Evolutionary conservation across 306 rosid species (phyloP).

Genomic region (Trifolium pratense): DNA sequence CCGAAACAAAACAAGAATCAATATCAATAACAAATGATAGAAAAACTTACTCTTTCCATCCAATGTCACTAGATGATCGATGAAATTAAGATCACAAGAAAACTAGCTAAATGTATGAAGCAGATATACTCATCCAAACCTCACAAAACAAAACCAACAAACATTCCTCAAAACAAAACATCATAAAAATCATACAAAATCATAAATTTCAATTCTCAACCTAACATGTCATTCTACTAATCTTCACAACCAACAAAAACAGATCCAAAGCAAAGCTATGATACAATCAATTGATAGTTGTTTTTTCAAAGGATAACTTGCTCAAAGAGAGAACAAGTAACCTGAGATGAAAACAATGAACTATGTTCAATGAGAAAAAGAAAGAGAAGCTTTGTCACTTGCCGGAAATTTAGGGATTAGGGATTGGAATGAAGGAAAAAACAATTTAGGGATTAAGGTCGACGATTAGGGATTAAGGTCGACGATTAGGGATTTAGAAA

Average conservation of each 20-base stretch:
- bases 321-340: too few relatives aligned
- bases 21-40: not conserved
- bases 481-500: too few relatives aligned
- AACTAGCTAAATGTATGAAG: conserved; percentile 85
- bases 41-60: conserved; percentile 92
- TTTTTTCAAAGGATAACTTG: too few relatives aligned
- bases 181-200: not conserved
- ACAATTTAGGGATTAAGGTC: too few relatives aligned
- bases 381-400: too few relatives aligned
- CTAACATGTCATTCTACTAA: not conserved
- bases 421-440: too few relatives aligned
- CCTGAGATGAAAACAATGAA: too few relatives aligned
- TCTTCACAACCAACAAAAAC: not conserved
- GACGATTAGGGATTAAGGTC: too few relatives aligned
- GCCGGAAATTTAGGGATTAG: too few relatives aligned
- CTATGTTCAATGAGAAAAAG: too few relatives aligned
- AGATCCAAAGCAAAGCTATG: too few relatives aligned
- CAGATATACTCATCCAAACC: conserved; percentile 68
- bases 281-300: too few relatives aligned
- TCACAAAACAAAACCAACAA: conserved; percentile 46
- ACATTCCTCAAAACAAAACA: conserved; percentile 25
- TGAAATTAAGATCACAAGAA: conserved; percentile 94
- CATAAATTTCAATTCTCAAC: not conserved
- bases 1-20: not conserved
- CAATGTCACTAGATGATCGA: conserved; percentile 95